A percentile compares a stretch with the other conserved stretches of the same genome.
These are phyloP conservation scores for Botrytis sinoallii DNA, from an alignment of 2,329 filamentous ascomycete genomes.

Conservation along the genomic window DNA sequence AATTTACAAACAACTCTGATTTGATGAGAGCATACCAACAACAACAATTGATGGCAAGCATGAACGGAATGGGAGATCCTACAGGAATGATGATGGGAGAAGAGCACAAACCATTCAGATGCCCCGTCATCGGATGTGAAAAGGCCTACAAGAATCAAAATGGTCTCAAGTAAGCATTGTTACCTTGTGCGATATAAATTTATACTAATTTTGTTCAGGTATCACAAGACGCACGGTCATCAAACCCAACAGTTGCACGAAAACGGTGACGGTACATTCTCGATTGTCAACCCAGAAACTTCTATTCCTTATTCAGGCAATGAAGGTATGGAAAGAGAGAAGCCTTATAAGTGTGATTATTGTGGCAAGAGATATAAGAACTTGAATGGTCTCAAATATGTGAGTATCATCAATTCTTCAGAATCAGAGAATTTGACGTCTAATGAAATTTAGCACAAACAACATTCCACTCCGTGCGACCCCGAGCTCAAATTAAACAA, in stretches of 20 bases:
- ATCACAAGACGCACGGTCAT: constrained; percentile 81
- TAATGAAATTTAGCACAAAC: constrained; percentile 58
- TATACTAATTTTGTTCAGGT: constrained; percentile 43
- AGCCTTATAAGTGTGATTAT: constrained; percentile 94
- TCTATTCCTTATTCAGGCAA: constrained; percentile 93
- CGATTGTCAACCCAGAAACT: constrained; percentile 95
- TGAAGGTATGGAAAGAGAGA: constrained; percentile 99
- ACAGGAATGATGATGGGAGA: constrained; percentile 62
- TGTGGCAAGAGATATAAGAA: constrained; percentile 99
- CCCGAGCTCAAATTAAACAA: constrained; percentile 63
- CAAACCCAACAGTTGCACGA: constrained; percentile 96
- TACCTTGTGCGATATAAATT: background rate
- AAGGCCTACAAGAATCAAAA: constrained; percentile 99
- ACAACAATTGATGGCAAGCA: constrained; percentile 50
- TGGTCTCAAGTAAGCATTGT: constrained; percentile 74
- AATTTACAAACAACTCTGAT: constrained; percentile 63
- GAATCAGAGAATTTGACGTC: constrained; percentile 28
- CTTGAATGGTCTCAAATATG: constrained; percentile 94
- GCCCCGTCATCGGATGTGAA: constrained; percentile 95
- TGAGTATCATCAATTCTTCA: constrained; percentile 42
- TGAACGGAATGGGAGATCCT: constrained; percentile 33
- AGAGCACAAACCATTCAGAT: constrained; percentile 96
- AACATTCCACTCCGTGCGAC: constrained; percentile 85
- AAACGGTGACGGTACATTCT: constrained; percentile 95
- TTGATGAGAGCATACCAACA: constrained; percentile 65